phyloP scores from a whole-genome alignment of 1,284 basidiomycete genomes.

The Rhodotorula sp. region DNA sequence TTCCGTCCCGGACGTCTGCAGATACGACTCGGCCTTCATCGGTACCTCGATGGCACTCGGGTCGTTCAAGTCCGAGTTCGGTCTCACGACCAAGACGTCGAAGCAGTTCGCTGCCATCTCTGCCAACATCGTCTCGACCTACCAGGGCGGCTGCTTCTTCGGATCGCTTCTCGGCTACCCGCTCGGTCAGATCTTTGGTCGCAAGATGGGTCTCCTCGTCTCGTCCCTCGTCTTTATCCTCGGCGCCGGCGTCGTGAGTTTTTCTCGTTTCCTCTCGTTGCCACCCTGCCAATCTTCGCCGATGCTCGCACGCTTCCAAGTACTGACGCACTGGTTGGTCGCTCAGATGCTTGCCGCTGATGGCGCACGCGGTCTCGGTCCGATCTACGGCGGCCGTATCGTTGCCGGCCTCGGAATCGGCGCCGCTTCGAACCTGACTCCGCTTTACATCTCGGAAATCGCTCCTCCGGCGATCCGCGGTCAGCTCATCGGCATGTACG shows the following conservation, averaged over 20 bases:
- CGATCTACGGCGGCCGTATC: conserved; percentile 46
- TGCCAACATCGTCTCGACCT: conserved; percentile 31
- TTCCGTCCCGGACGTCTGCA: neutral
- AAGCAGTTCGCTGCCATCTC: conserved; percentile 21
- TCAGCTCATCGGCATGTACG: conserved; percentile 47
- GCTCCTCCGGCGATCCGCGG: conserved; percentile 45
- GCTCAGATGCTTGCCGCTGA: conserved; percentile 25
- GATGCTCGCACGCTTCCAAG: neutral
- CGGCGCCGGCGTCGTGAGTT: conserved; percentile 43
- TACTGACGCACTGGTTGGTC: no score
- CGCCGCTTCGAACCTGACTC: conserved; percentile 45
- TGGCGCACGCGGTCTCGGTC: conserved; percentile 19
- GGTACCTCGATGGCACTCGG: conserved; percentile 44
- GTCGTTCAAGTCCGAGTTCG: conserved; percentile 46
- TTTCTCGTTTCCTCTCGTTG: neutral
- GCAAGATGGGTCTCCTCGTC: conserved; percentile 42
- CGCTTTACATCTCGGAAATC: conserved; percentile 48
- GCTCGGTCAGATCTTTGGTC: conserved; percentile 24
- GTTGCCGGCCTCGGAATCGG: conserved; percentile 45
- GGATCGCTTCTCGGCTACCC: conserved; percentile 31
- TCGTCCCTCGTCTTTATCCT: conserved; percentile 44
- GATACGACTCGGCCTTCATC: conserved; percentile 45
- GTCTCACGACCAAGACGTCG: conserved; percentile 12
- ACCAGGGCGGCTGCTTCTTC: conserved; percentile 31
- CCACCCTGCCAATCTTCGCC: no score